Base-by-base conservation (phyloP, 1,139 yeast species). In the Suzukiozyma palmioleophila region DNA sequence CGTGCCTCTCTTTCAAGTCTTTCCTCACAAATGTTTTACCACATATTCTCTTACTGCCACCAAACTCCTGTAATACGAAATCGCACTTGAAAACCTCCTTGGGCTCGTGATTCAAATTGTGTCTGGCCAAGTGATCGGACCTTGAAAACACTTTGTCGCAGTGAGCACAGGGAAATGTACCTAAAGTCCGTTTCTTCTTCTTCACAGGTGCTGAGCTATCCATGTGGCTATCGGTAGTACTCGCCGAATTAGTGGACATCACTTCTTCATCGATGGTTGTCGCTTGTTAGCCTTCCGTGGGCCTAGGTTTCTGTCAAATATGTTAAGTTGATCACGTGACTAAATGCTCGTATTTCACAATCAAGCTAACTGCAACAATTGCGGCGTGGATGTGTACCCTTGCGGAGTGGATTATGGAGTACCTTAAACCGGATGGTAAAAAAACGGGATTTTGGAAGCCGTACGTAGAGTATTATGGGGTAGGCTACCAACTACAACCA, bases 71-170 rank as follows among this genome's bases (percentile, higher is more conserved):
- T 8, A 60, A 46, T 8, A 57, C 47, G 41, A 54, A 64, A 27
- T 60, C 62, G 51, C 76, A 70, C 27, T 56, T 56, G 46, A 47
- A 51, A 6, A 49, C 53, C 21, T 56, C 53, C 43, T 46, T 49
- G 4, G 71, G 68, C 34, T 64, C 66, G 44, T 70, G 76, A 46
- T 70, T 70, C 40, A 69, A 57, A 44, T 65, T 59, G 44, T 70
- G 76, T 26, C 76, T 48, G 1, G 71, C 60, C 15, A 70, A 49
- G 48, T 70, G 76, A 47, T 70, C 76, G 1, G 69, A 59, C 21
- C 76, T 50, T 25, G 68, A 56, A 41, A 69, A 70, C n/a, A 65
- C 62, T 43, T 69, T 70, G 36, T 57, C 56, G 45, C 76, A 70
- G 36, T 60, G 54, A 3, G 51, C 49, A 44, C 62, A 57, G 0